Evolutionary conservation across 1,284 basidiomycete genomes (phyloP), one percentile per base, ranked within the genome.

Genomic region (Microbotryum violaceum): DNA sequence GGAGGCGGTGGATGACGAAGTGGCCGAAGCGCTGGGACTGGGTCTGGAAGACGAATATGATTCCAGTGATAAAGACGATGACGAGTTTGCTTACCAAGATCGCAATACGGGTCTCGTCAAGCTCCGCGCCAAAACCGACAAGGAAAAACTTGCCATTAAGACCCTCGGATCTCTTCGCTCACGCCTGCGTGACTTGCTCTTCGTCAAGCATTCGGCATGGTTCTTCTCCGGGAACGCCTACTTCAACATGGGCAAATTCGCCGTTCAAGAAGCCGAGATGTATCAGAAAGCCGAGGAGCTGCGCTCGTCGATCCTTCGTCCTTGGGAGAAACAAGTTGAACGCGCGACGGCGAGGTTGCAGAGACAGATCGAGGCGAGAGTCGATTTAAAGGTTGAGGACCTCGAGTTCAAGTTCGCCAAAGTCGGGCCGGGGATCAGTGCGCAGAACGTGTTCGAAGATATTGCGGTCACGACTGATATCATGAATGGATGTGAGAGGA

Each of bases 141-240:
- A 54, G 46, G 65, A 69, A 18, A 56, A 59, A 1, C 49, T 44
- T 1, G 16, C 60, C 23, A 49, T 56, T 3, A 47, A 55, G 6
- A 29, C 48, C 6, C 53, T 68, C 14, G 58, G 58, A 6, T 47
- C 63, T 1, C 53, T 70, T 2, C 46, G 57, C 10, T 61, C 54
- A 14, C 60, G 69, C 4, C 58, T 71, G 10, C 59, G 70, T 14
- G 70, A 71, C 20, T 31, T 64, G 4, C 57, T 71, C 31, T 49
- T 69, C 45, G 58, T 69, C 53, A 64, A 70, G 61, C 70, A 71
- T 48, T 31, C 58, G 6, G 63, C 64, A 3, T 50, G 63, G 10
- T 71, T 71, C 61, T 68, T 70, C 54, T 51, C 53, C 6, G 70
- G 71, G 21, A 66, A 70, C 37, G 70, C 67, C 3, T 62, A 67